These are phyloP conservation scores for Pseudopithomyces chartarum DNA, from an alignment of 2,329 filamentous ascomycete species.

Conservation along the genomic window DNA sequence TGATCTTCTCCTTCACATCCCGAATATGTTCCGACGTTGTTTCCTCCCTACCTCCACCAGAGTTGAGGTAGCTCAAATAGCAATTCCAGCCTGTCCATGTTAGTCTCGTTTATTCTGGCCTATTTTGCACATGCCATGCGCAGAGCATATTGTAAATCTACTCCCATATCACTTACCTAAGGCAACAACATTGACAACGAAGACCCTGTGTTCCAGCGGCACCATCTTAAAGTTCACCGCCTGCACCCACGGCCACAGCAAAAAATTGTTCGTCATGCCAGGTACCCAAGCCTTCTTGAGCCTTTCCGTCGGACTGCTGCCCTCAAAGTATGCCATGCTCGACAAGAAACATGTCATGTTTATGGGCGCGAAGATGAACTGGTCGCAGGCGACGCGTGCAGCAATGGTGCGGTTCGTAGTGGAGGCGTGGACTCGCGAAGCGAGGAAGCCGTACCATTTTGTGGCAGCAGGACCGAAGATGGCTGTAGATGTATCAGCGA, in stretches of 20 bases:
- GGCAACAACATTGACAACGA: conserved; percentile 84
- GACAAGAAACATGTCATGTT: conserved; percentile 81
- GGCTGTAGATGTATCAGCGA: conserved; percentile 49
- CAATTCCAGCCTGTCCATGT: conserved; percentile 46
- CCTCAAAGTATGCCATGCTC: conserved; percentile 84
- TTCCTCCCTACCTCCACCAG: conserved; percentile 26
- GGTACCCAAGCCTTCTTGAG: conserved; percentile 71
- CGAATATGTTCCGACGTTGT: background rate
- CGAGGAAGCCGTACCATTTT: conserved; percentile 83
- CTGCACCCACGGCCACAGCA: conserved; percentile 87
- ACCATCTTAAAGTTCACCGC: conserved; percentile 85
- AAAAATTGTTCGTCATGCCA: conserved; percentile 81
- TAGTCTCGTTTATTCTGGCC: background rate
- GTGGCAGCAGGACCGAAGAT: conserved; percentile 89
- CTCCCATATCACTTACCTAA: conserved; percentile 56
- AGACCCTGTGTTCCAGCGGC: conserved; percentile 78
- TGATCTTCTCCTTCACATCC: conserved; percentile 12
- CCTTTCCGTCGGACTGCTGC: conserved; percentile 67
- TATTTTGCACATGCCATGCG: background rate
- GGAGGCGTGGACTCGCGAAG: conserved; percentile 68
- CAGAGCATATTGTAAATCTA: too few relatives aligned
- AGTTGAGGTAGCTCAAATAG: conserved; percentile 48
- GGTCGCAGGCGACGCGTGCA: conserved; percentile 78
- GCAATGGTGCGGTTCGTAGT: conserved; percentile 71
- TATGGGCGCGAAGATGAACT: conserved; percentile 80